Base-by-base conservation (phyloP, 352 stramenopile species). In the Phytophthora ohioensis region DNA sequence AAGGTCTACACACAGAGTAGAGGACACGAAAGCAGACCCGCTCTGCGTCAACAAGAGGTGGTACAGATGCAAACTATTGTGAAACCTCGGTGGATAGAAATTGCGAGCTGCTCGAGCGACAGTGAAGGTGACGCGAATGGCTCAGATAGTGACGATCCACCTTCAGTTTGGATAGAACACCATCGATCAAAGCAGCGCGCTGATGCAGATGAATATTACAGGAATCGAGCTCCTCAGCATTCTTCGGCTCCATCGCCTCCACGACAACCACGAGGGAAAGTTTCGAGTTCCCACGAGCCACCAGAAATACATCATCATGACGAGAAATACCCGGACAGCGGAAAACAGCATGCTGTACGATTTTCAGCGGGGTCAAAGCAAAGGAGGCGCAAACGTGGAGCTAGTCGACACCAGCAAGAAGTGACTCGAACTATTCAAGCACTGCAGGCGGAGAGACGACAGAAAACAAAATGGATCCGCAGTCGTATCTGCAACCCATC, bases 391-490 rank as follows among this genome's bases (percentile, higher is more conserved):
- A 71, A 31, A 47, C 21, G 13, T 30, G 58, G 46, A 13, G 27
- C 12, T 9, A 51, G 9, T n/a, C 52, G 53, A 5, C 57, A 59
- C 11, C 31, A 76, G 10, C 13, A 57, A 5, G 55, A 81, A 12
- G 43, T 76, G 4, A 64, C 52, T 51, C 60, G 64, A 43, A 60
- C 59, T 13, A 82, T 87, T 39, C 49, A 79, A 57, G 55, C 67
- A 4, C 17, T 87, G 15, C 75, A 87, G 64, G 45, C 45, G 1
- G 75, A 88, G 47, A 73, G 77, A 17, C 61, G 77, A 21, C 65
- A 76, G 35, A 82, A 84, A 56, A 30, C 49, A 2, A 64, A 62
- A 11, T 87, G 79, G 76, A 71, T 87, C 35, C 36, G 57, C 42
- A 52, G 27, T 62, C 55, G 55, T 6, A 12, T 49, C 3, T 60